Evolutionary conservation across 331 rosid genomes (phyloP).

Genomic region (Quercus phellos): DNA sequence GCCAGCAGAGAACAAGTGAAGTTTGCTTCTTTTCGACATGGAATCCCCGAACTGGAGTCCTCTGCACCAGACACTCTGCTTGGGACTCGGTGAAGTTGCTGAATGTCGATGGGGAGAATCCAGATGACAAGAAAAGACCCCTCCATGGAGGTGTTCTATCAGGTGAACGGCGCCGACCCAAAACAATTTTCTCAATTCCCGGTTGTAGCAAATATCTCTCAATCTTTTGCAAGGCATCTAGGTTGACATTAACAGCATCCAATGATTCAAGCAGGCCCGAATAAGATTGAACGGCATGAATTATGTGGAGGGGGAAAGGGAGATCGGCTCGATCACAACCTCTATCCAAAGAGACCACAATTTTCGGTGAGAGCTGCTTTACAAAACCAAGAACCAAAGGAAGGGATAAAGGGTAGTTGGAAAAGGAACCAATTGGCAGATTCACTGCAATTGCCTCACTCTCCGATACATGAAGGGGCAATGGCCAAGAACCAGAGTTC

Average conservation of each 20-base stretch:
- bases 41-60: constrained; percentile 79
- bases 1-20: constrained; percentile 79
- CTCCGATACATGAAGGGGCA: constrained; percentile 38
- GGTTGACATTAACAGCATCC: constrained; percentile 63
- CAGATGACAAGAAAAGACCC: constrained; percentile 47
- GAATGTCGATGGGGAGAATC: constrained; percentile 63
- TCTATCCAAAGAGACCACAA: constrained; percentile 65
- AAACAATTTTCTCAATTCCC: constrained; percentile 58
- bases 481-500: constrained; percentile 65
- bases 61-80: constrained; percentile 85
- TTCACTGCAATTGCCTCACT: constrained; percentile 69
- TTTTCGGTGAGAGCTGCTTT: constrained; percentile 67
- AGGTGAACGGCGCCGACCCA: constrained; percentile 34
- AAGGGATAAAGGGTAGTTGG: constrained; percentile 37
- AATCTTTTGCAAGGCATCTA: constrained; percentile 59
- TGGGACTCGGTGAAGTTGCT: constrained; percentile 86
- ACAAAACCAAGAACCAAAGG: constrained; percentile 60
- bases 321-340: constrained; percentile 58
- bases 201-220: constrained; percentile 74
- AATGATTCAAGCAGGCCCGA: constrained; percentile 61
- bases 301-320: constrained; percentile 53
- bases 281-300: constrained; percentile 46
- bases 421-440: constrained; percentile 54
- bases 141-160: constrained; percentile 59
- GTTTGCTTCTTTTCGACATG: constrained; percentile 73